Percentiles rank a stretch among this genome's conserved stretches.
phyloP scores from a whole-genome alignment of 2,329 filamentous ascomycete species.

The Polychaeton citri region DNA sequence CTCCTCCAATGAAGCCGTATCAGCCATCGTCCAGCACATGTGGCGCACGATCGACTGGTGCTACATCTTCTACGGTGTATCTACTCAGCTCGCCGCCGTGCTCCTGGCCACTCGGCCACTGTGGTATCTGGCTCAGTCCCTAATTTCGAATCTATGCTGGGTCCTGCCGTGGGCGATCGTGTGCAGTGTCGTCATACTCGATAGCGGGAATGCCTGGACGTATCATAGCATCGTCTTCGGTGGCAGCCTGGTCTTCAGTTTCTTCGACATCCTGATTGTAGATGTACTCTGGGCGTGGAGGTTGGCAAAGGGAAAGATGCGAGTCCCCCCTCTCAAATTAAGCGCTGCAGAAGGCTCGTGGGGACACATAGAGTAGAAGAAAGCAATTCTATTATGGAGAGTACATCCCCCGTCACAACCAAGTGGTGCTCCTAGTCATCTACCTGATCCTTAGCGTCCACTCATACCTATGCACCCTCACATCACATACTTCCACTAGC shows the following conservation, averaged over 20 bases:
- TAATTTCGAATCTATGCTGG: conserved; percentile 54
- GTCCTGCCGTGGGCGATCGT: conserved; percentile 60
- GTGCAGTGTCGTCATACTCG: conserved; percentile 37
- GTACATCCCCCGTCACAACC: no score
- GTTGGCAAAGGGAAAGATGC: conserved; percentile 31
- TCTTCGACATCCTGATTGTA: conserved; percentile 41
- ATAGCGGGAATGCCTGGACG: conserved; percentile 47
- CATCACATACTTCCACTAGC: no score
- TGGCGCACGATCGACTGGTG: conserved; percentile 46
- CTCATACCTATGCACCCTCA: no score
- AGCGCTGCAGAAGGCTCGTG: no score
- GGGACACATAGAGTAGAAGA: no score
- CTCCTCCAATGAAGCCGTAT: conserved; percentile 38
- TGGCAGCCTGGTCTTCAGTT: conserved; percentile 54
- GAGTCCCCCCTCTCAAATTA: neutral
- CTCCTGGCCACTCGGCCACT: conserved; percentile 49
- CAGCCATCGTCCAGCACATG: conserved; percentile 51
- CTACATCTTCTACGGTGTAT: conserved; percentile 55
- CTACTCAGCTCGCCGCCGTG: conserved; percentile 51
- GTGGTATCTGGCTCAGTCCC: conserved; percentile 56
- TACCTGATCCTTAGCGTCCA: no score
- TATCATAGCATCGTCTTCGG: conserved; percentile 56
- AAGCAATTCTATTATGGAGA: no score
- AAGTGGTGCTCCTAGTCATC: no score
- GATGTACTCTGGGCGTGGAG: conserved; percentile 40